Base-by-base conservation (phyloP, 2,329 filamentous ascomycete genomes). In the Aspergillus sp. region DNA sequence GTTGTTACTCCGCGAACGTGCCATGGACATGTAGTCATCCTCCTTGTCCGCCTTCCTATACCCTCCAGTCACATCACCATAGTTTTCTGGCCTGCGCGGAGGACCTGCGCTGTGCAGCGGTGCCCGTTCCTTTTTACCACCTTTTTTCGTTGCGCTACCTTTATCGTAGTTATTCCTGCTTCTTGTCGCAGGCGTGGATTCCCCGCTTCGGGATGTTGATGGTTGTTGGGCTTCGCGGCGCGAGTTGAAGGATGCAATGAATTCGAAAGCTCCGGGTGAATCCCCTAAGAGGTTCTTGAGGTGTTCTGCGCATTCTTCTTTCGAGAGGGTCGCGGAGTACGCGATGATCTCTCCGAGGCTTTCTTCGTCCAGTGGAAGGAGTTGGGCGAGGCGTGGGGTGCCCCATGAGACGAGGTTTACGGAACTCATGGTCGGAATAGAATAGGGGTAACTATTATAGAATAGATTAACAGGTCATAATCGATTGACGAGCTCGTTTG, bases 201-300 rank as follows among this genome's bases (percentile, higher is more conserved):
- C 17, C 17, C 37, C 37, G 4, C 6, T 19, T 20, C 9, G 37
- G 13, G 41, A 10, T 4, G 49, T 39, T 20, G 58, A 25, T 62
- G 67, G 25, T 67, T 62, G 45, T 64, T 48, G 51, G 5, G 54
- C 41, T 23, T 62, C 67, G 51, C 80, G 72, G 47, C 80, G 81
- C 3, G 84, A 80, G 64, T 95, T 97, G 70, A 86, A 88, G 9
- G 79, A 79, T 19, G 83, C 76, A 51, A 88, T 86, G 61, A 88
- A 88, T 57, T 87, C 83, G 45, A 87, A 67, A 2, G 81, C 79
- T 58, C 86, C 83, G 1, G 90, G 81, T 5, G 87, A 90, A 65
- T 95, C 89, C 44, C 91, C 93, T 0, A 98, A 79, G 46, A 98
- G 75, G 62, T 93, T 89, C 66, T 84, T 86, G 52, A 98, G 85